Evolutionary conservation across 345 rosid genomes (phyloP).

Genomic region (Theobroma cacao): DNA sequence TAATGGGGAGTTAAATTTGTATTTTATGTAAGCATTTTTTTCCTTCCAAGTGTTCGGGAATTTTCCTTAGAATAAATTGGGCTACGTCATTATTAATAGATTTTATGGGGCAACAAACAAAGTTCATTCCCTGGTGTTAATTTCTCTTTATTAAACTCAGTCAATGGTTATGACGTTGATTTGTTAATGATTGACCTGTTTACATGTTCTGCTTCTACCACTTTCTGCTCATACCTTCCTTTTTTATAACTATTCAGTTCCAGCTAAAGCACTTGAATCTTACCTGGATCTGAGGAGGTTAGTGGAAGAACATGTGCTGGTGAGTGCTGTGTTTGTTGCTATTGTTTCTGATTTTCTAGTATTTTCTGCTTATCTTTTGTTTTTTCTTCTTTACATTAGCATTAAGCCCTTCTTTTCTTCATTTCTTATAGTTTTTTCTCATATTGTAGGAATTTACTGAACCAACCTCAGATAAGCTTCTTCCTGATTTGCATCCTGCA

Average conservation of each 20-base stretch:
- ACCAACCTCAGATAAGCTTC: slow-evolving; percentile 96
- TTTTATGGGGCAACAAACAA: not conserved
- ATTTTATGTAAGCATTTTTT: not conserved
- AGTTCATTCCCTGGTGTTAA: not conserved
- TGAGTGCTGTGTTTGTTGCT: slow-evolving; percentile 24
- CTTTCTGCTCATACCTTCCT: not conserved
- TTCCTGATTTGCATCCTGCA: slow-evolving; percentile 88
- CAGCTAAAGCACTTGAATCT: slow-evolving; percentile 72
- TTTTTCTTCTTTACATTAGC: not conserved
- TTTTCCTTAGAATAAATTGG: not conserved
- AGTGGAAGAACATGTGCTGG: slow-evolving; percentile 80
- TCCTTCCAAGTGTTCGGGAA: not conserved
- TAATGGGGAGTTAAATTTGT: not conserved
- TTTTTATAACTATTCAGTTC: slow-evolving; percentile 46
- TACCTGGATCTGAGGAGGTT: slow-evolving; percentile 81
- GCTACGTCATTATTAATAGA: not conserved
- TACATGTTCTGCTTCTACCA: not conserved
- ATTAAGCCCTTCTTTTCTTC: not conserved
- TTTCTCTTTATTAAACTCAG: not conserved
- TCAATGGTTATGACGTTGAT: no score
- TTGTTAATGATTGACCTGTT: not conserved
- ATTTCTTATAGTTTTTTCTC: not conserved
- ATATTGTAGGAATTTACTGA: slow-evolving; percentile 73
- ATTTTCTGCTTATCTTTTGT: not conserved
- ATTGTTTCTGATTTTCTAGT: not conserved